Conservation (phyloP, 1,284 basidiomycete species). For the Cryptococcus wingfieldii region DNA sequence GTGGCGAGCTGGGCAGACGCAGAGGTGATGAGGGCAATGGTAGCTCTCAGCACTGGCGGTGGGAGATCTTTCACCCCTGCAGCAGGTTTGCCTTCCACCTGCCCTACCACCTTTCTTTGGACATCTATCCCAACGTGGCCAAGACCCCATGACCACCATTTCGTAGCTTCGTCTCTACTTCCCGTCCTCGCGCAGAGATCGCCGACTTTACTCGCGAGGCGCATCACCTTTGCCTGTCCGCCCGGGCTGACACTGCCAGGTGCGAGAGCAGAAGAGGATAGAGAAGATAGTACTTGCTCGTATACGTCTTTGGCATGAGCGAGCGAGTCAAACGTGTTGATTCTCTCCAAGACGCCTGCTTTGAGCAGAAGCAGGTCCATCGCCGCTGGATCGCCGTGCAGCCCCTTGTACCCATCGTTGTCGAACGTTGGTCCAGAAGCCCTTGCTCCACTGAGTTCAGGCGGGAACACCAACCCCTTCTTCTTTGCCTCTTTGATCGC, state of each 20-base stretch:
- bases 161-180: constrained; percentile 24
- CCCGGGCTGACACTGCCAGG: constrained; percentile 3
- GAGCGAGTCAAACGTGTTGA: constrained; percentile 59
- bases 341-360: constrained; percentile 63
- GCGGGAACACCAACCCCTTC: constrained; percentile 40
- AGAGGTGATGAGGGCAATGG: constrained; percentile 64
- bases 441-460: constrained; percentile 18
- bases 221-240: constrained; percentile 25
- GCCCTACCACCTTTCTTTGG: not conserved
- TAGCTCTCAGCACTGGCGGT: constrained; percentile 60
- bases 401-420: not conserved
- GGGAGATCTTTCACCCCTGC: constrained; percentile 11
- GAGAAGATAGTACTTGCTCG: constrained; percentile 53
- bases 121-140: constrained; percentile 18
- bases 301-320: constrained; percentile 60
- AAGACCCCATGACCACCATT: constrained; percentile 47
- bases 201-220: constrained; percentile 45
- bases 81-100: constrained; percentile 12
- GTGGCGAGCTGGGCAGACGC: constrained; percentile 65
- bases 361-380: constrained; percentile 61
- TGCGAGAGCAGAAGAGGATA: constrained; percentile 8
- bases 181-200: constrained; percentile 36
- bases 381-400: constrained; percentile 50
- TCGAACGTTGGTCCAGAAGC: constrained; percentile 16
- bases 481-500: constrained; percentile 32